phyloP scores from a whole-genome alignment of 208 protist genomes.

The Crithidia expoeki region DNA sequence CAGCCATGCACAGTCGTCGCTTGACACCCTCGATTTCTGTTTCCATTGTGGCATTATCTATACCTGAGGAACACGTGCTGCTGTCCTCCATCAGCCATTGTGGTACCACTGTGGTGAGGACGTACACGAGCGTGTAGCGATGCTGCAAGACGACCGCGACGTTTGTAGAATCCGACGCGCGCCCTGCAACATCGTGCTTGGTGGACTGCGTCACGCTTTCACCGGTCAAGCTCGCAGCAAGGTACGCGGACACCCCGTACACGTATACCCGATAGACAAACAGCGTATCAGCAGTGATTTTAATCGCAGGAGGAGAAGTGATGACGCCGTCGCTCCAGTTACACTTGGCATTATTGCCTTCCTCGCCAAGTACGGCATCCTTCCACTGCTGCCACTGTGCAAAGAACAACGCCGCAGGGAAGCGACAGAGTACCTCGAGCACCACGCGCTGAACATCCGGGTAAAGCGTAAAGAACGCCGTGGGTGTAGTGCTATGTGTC shows the following conservation, averaged over 20 bases:
- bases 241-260: constrained; percentile 31
- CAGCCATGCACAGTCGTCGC: constrained; percentile 28
- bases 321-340: too few species aligned
- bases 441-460: constrained; percentile 41
- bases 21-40: not conserved
- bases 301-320: too few species aligned
- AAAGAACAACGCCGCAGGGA: constrained; percentile 34
- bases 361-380: not conserved
- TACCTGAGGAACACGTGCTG: not conserved
- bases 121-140: constrained; percentile 6
- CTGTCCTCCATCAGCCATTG: constrained; percentile 27
- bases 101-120: constrained; percentile 12
- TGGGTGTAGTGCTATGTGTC: not conserved
- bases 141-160: constrained; percentile 10
- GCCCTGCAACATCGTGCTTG: not conserved
- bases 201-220: not conserved
- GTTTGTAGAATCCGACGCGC: not conserved
- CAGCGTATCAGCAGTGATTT: not conserved
- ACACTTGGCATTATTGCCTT: not conserved
- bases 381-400: constrained; percentile 25
- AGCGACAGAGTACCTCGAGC: constrained; percentile 52
- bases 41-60: not conserved
- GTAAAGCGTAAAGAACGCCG: constrained; percentile 23
- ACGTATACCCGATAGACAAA: constrained; percentile 32
- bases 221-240: not conserved